Conservation (phyloP, 257 asterid genomes). For the Fraxinus excelsior region DNA sequence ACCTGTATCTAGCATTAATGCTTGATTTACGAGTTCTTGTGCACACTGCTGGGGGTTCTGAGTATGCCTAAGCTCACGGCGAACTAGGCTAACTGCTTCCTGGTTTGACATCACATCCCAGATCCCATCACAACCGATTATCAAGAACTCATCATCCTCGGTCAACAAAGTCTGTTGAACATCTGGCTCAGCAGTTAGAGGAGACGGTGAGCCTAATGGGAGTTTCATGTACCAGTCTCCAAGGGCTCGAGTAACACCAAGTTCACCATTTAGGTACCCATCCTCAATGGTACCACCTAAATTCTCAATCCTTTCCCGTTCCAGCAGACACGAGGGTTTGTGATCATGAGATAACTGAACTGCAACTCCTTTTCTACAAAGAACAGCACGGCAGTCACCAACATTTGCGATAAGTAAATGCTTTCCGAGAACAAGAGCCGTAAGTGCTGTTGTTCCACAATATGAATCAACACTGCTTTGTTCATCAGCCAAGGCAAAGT, state of each 20-base stretch:
- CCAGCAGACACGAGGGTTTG: slow-evolving; percentile 60
- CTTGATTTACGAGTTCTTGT: slow-evolving; percentile 65
- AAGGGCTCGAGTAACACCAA: slow-evolving; percentile 85
- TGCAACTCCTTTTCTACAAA: slow-evolving; percentile 80
- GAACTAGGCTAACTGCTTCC: slow-evolving; percentile 78
- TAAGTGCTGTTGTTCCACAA: slow-evolving; percentile 92
- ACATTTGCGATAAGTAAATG: slow-evolving; percentile 81
- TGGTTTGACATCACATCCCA: slow-evolving; percentile 92
- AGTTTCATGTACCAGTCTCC: slow-evolving; percentile 97
- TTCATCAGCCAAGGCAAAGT: slow-evolving; percentile 74
- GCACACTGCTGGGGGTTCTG: slow-evolving; percentile 74
- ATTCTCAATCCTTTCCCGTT: slow-evolving; percentile 68
- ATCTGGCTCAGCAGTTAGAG: slow-evolving; percentile 90
- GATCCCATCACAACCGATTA: slow-evolving; percentile 87
- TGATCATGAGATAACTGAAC: slow-evolving; percentile 89
- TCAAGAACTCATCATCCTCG: slow-evolving; percentile 91
- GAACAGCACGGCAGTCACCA: slow-evolving; percentile 94
- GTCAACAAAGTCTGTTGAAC: slow-evolving; percentile 51
- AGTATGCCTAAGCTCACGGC: slow-evolving; percentile 57
- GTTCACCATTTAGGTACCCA: slow-evolving; percentile 83
- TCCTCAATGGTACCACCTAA: slow-evolving; percentile 73
- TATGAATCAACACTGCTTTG: slow-evolving; percentile 44
- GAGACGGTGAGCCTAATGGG: slow-evolving; percentile 75
- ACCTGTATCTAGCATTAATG: slow-evolving; percentile 43
- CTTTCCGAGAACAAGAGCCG: slow-evolving; percentile 73